Percentiles rank a stretch among this genome's conserved stretches.
phyloP scores from a whole-genome alignment of 208 protist species.

The Trypanosoma conorhini region DNA sequence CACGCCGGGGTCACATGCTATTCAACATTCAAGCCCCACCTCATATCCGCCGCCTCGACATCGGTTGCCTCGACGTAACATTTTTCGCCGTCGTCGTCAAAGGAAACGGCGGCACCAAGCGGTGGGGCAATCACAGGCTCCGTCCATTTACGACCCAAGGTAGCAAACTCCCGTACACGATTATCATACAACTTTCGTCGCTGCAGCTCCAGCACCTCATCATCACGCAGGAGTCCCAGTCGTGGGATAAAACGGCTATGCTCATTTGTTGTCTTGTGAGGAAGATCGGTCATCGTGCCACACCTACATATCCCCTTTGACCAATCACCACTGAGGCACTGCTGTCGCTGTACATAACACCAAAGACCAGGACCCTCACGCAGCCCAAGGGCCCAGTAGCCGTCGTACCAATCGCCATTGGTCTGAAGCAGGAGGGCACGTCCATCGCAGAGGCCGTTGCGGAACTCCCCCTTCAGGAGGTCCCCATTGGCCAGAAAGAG shows the following conservation, averaged over 20 bases:
- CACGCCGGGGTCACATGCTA: constrained; percentile 5
- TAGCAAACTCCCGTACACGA: constrained; percentile 50
- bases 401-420: constrained; percentile 88
- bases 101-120: constrained; percentile 17
- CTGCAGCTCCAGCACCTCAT: constrained; percentile 63
- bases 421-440: constrained; percentile 68
- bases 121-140: constrained; percentile 39
- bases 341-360: constrained; percentile 76
- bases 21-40: constrained; percentile 28
- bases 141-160: constrained; percentile 49
- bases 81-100: background rate
- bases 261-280: constrained; percentile 55
- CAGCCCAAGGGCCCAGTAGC: constrained; percentile 76
- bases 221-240: constrained; percentile 59
- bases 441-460: constrained; percentile 59
- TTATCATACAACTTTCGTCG: constrained; percentile 65
- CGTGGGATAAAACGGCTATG: constrained; percentile 79
- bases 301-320: constrained; percentile 71
- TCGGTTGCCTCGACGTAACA: background rate
- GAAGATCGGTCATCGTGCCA: constrained; percentile 79
- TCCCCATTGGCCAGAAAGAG: constrained; percentile 85
- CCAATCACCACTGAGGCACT: constrained; percentile 86
- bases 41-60: background rate
- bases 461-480: constrained; percentile 79
- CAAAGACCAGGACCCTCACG: constrained; percentile 87